A percentile compares a stretch with the other conserved stretches of the same genome.
Conservation (phyloP, 441 rosid genomes). For the Jatropha podagrica region DNA sequence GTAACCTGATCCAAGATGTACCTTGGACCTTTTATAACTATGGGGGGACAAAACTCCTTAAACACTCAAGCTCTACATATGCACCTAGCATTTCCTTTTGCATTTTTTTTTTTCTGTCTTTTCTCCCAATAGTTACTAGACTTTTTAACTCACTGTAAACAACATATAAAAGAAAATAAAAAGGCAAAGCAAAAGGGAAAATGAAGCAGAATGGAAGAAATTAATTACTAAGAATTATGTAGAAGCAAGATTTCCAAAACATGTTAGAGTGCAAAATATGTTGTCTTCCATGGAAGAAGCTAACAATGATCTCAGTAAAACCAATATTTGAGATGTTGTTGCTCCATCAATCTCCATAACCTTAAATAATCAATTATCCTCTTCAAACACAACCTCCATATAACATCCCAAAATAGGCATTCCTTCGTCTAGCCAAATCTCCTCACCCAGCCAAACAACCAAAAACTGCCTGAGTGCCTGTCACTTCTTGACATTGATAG, state of each 20-base stretch:
- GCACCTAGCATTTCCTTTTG: background rate
- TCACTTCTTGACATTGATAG: background rate
- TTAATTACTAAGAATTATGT: background rate
- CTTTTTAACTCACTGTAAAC: background rate
- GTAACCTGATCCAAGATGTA: background rate
- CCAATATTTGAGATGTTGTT: background rate
- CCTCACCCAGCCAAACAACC: background rate
- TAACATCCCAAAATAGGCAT: background rate
- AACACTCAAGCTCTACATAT: background rate
- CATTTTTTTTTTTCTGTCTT: background rate
- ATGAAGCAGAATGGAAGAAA: background rate
- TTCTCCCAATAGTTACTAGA: background rate
- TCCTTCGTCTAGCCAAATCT: background rate
- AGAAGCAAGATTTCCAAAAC: background rate
- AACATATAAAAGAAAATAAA: background rate
- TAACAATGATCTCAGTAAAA: background rate
- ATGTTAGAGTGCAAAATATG: background rate
- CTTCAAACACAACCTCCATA: background rate
- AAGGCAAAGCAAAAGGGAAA: background rate
- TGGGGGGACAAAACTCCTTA: background rate
- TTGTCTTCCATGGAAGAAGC: background rate
- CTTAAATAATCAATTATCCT: background rate
- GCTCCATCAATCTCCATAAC: background rate
- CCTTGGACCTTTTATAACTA: background rate
- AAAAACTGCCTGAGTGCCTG: background rate